Evolutionary conservation across 805 yeast genomes (phyloP), one percentile per base, ranked within the genome.

Genomic region (Wickerhamiella occidentalis): DNA sequence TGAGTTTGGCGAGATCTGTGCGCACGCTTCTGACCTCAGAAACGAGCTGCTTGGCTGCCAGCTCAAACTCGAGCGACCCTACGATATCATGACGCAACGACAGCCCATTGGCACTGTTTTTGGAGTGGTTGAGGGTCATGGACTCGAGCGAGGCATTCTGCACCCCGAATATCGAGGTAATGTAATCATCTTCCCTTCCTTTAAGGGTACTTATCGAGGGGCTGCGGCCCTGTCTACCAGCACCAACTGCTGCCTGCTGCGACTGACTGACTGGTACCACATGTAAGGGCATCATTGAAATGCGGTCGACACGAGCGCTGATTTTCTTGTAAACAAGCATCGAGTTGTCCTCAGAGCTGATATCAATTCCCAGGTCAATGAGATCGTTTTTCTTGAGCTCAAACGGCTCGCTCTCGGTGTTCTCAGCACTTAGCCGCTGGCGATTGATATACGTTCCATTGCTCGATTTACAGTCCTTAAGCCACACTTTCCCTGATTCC

Each of bases 401-500:
- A 18, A 76, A 77, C 17, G 73, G 71, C 50, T 66, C 71, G 33
- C 65, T 59, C 40, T 78, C 82, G 9, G 68, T 66, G 51, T 72
- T 73, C 36, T 79, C 85, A 13, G 73, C 68, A 37, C 77, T 75
- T 9, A 92, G 72, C 54, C 87, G 79, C 38, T 67, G 71, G 29
- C 80, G 85, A 63, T 92, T 92, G 45, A 92, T 77, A 63, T 82
- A 94, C 0, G 98, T 90, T 8, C 99, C 99, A 65, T 92, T 92
- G 21, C 95, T 83, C 2, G 94, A 82, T 51, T 87, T 86, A 60
- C 87, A 74, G 67, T 92, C 99, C 56, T 80, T 78, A 22, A 92
- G 74, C 72, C 73, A 85, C 18, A 94, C 72, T 52, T 74, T 74
- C 4, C 88, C 87, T 3, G 69, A 66, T 22, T 64, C 64, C 15